A percentile compares a stretch with the other conserved stretches of the same genome.
Conservation (phyloP, 2,329 filamentous ascomycete genomes). For the Neopestalotiopsis rosae region DNA sequence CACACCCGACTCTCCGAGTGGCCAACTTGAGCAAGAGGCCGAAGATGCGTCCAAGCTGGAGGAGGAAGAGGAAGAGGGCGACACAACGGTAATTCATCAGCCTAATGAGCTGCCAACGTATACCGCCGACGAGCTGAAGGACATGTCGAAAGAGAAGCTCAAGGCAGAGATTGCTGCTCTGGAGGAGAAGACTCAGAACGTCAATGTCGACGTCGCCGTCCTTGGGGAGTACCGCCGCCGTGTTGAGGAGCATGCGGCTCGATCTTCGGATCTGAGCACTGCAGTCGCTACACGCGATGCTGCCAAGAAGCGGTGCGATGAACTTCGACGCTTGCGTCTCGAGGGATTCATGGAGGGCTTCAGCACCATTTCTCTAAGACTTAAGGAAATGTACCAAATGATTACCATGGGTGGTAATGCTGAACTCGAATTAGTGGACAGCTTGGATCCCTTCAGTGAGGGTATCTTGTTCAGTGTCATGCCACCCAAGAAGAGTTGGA, state of each 20-base stretch:
- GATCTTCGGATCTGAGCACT: conserved; percentile 81
- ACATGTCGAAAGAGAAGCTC: conserved; percentile 67
- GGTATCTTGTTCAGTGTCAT: conserved; percentile 98
- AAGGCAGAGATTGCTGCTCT: conserved; percentile 67
- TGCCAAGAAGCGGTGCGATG: conserved; percentile 91
- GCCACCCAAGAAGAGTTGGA: conserved; percentile 99
- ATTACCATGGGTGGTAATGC: conserved; percentile 99
- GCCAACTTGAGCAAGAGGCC: conserved; percentile 14
- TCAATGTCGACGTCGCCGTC: conserved; percentile 87
- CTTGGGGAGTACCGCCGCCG: conserved; percentile 87
- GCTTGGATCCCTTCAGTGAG: conserved; percentile 93
- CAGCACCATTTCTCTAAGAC: conserved; percentile 85
- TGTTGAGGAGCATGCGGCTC: conserved; percentile 79
- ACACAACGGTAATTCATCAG: conserved; percentile 31
- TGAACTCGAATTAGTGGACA: conserved; percentile 95
- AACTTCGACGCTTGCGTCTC: conserved; percentile 85
- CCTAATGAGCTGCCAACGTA: conserved; percentile 75
- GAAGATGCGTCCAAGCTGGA: conserved; percentile 23
- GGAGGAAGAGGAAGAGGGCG: conserved; percentile 26
- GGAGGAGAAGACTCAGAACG: conserved; percentile 78
- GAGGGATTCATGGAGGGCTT: conserved; percentile 99
- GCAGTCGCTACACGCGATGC: conserved; percentile 81
- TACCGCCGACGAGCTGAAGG: conserved; percentile 72
- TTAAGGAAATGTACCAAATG: conserved; percentile 99
- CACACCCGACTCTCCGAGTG: conserved; percentile 30